phyloP scores from a whole-genome alignment of 495 filamentous ascomycete genomes.

The Penicillium subrubescens region DNA sequence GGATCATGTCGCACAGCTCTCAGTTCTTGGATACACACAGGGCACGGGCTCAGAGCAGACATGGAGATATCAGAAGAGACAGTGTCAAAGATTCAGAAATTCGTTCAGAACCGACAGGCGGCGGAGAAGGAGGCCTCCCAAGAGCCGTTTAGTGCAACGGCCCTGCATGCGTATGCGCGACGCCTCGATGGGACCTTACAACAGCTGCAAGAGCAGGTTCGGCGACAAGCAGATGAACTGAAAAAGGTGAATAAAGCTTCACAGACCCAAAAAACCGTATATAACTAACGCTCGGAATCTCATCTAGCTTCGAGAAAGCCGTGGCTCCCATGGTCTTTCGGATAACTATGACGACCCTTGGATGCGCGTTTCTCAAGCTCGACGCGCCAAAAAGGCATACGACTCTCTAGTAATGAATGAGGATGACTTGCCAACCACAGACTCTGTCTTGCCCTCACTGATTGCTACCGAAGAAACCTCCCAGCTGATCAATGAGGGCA shows the following conservation, averaged over 20 bases:
- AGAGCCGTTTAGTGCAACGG: conserved; percentile 35
- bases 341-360: conserved; percentile 41
- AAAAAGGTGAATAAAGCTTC: conserved; percentile 42
- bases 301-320: conserved; percentile 47
- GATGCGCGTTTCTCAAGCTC: conserved; percentile 54
- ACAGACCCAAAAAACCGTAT: not conserved
- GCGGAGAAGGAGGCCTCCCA: conserved; percentile 38
- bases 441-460: conserved; percentile 70
- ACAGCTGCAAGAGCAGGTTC: conserved; percentile 65
- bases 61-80: conserved; percentile 40
- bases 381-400: conserved; percentile 64
- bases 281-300: conserved; percentile 12
- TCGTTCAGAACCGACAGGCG: conserved; percentile 39
- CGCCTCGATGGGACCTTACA: conserved; percentile 66
- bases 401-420: conserved; percentile 59
- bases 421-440: conserved; percentile 63
- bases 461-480: conserved; percentile 68
- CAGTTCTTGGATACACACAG: not conserved
- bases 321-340: conserved; percentile 43
- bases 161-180: conserved; percentile 41
- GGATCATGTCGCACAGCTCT: not conserved
- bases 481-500: conserved; percentile 63
- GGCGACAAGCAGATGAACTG: conserved; percentile 64
- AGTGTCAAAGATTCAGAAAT: conserved; percentile 42
- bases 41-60: not conserved